Evolutionary conservation across 2,329 filamentous ascomycete species (phyloP), one percentile per base, ranked within the genome.

Genomic region (Xylaria arbuscula): DNA sequence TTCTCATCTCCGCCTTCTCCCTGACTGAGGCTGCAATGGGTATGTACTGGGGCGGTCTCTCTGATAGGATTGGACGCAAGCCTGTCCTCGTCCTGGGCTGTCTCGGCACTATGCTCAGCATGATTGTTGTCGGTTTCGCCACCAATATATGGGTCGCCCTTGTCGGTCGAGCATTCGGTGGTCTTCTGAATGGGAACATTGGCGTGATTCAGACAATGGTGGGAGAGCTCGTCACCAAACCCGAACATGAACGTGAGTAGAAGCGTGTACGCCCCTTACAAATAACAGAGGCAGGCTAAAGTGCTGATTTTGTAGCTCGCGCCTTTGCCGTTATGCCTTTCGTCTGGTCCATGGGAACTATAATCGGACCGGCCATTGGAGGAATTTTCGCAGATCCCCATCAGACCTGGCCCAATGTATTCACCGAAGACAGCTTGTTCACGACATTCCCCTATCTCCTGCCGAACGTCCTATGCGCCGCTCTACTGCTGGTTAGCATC

Each of bases 261-360:
- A 40, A 38, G 28, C 7, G 32, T 19, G 34, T 7, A 17, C 13
- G 24, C 28, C 24, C 2, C 28, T 15, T 11, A 3, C 24, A 3
- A n/a, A 3, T 2, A 28, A 2, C 24, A 53, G 28, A 17, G 7
- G 15, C 22, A 24, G 45, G 70, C 11, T 17, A 47, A 45, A 53
- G 34, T 60, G 66, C 74, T 77, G 69, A 75, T 72, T 34, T 70
- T 55, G 48, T 74, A 93, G 92, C 93, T 67, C 89, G 91, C 70
- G 94, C 94, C 34, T 97, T 94, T 79, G 90, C 93, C 2, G 88
- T 97, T 53, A 97, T 98, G 93, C 94, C 94, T 0, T 97, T 97
- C 76, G 92, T 97, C 8, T 98, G 94, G 94, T 91, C 88, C 55
- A 90, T 97, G 61, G 94, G 94, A 28, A 97, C 93, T 10, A 97